Percentiles rank a stretch among this genome's conserved stretches.
Evolutionary conservation across 495 filamentous ascomycete species (phyloP).

Genomic region (Penicillium arizonense): DNA sequence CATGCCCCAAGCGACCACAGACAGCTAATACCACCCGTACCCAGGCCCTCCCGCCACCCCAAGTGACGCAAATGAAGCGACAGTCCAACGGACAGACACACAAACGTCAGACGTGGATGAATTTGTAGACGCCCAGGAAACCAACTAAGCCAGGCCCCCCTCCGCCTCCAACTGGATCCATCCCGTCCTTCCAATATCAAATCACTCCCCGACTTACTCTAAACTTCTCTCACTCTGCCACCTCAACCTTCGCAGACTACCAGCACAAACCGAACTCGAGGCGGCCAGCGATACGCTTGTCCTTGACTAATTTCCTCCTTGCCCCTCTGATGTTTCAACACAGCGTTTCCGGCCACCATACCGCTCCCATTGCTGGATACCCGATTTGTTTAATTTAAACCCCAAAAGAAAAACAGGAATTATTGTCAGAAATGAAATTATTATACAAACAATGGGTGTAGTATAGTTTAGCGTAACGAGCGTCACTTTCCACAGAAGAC

Average conservation of each 20-base stretch:
- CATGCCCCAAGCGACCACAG: constrained; percentile 2
- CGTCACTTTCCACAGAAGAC: too few relatives aligned
- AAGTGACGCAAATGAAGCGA: constrained; percentile 6
- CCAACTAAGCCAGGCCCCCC: constrained; percentile 10
- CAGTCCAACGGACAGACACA: constrained; percentile 48
- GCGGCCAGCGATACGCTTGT: constrained; percentile 5
- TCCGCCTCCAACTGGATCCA: constrained; percentile 1
- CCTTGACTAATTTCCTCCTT: constrained; percentile 4
- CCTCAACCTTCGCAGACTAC: constrained; percentile 25
- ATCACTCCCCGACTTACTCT: too few relatives aligned
- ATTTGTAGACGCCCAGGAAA: constrained; percentile 58
- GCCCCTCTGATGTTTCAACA: constrained; percentile 27
- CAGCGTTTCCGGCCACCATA: constrained; percentile 22
- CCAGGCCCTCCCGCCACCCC: constrained; percentile 9
- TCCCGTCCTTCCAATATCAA: neutral
- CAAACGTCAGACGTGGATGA: constrained; percentile 49
- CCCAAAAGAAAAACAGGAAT: constrained; percentile 4
- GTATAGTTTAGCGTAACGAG: too few relatives aligned
- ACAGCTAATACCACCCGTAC: constrained; percentile 26
- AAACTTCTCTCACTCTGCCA: constrained; percentile 2
- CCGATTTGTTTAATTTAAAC: constrained; percentile 29
- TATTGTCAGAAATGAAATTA: neutral
- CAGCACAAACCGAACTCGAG: constrained; percentile 6
- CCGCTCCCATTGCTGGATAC: constrained; percentile 38
- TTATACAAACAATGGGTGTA: too few relatives aligned